Evolutionary conservation across 2,329 filamentous ascomycete genomes (phyloP), one percentile per base, ranked within the genome.

Genomic region (Fusarium multiceps): DNA sequence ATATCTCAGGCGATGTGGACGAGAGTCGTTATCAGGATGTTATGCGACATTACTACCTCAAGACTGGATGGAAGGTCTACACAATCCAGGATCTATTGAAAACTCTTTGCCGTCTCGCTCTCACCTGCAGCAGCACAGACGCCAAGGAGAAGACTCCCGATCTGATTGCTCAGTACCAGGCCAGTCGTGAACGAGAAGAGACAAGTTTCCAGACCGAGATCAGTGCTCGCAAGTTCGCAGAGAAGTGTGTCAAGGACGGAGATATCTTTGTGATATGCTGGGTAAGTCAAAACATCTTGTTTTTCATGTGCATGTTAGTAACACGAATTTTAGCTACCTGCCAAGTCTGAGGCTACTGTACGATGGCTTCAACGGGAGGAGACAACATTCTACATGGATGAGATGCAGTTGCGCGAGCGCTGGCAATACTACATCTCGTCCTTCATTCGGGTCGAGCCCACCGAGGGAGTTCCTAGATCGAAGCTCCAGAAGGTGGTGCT

Each of bases 391-490:
- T 94, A 96, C 73, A 91, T 91, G 76, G 93, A 97, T 71, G 93
- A 97, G 72, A 91, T 97, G 84, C 92, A 96, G 76, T 88, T 90
- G 53, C 90, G 91, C 59, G 90, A 93, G 67, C 87, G 89, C 41
- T 99, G 96, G 96, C 93, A 95, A 74, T 97, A 97, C 82, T 99
- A 99, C 78, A 93, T 97, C 60, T 94, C 95, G 20, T 94, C 94
- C 0, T 98, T 92, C 80, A 92, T 93, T 72, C 93, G 93, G 68
- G 88, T 94, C 25, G 93, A 97, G 76, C 92, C 93, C 3, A 99
- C 96, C 0, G 93, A 96, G 80, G 92, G 92, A 16, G 86, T 96
- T 4, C 83, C 86, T 9, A 85, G 90, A 51, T 85, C 86, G 8
- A 88, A 87, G 49, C 85, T 93, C 74, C 88, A 87, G 66, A 91